Evolutionary conservation across 2,329 filamentous ascomycete genomes (phyloP).

Genomic region (Pseudocercospora musae): DNA sequence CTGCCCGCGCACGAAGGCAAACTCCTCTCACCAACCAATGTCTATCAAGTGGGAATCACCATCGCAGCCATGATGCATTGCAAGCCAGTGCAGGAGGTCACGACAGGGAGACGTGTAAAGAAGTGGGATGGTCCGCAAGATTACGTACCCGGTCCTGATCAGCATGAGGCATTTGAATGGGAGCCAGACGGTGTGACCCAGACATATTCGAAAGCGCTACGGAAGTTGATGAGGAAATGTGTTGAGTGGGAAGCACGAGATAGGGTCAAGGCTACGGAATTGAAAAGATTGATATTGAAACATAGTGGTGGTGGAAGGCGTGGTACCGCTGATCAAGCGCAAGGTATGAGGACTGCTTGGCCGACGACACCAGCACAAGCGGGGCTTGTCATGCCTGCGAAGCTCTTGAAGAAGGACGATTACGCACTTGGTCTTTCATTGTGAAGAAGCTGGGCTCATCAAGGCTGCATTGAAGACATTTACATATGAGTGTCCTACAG

Average conservation of each 20-base stretch:
- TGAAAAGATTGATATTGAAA: conserved; percentile 5
- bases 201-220: background rate
- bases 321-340: background rate
- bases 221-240: background rate
- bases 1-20: background rate
- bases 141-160: background rate
- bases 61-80: conserved; percentile 1
- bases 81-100: background rate
- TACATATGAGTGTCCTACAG: no score
- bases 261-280: background rate
- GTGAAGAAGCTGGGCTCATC: background rate
- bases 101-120: no score
- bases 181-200: background rate
- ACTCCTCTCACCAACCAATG: conserved; percentile 4
- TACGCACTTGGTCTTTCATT: background rate
- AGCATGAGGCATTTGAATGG: background rate
- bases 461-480: no score
- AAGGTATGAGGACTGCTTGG: background rate
- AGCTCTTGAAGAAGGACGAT: background rate
- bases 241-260: background rate
- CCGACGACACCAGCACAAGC: background rate
- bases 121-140: background rate
- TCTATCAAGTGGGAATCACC: conserved; percentile 1
- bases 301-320: background rate
- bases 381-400: background rate